These are phyloP conservation scores for Coniosporium tulheliwenetii DNA, from an alignment of 2,329 filamentous ascomycete species.

Conservation along the genomic window DNA sequence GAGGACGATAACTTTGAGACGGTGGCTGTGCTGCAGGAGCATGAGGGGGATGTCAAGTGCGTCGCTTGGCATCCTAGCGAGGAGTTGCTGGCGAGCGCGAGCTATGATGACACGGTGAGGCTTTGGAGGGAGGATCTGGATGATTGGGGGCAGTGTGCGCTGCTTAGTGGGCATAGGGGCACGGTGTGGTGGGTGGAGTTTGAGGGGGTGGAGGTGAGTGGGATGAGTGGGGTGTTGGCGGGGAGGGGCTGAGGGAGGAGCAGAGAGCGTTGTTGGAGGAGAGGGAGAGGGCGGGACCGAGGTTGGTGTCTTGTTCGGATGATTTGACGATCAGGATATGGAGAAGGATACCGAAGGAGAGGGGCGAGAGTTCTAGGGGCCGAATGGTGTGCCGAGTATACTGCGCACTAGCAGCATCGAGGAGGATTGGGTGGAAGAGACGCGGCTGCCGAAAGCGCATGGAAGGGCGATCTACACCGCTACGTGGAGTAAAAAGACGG, in stretches of 20 bases:
- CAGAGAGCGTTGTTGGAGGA: constrained; percentile 18
- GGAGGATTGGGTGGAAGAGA: constrained; percentile 73
- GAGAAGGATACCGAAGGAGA: constrained; percentile 45
- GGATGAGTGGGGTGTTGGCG: neutral
- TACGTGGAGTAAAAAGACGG: constrained; percentile 64
- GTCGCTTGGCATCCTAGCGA: constrained; percentile 78
- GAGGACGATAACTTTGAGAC: constrained; percentile 95
- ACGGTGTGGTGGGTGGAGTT: constrained; percentile 84
- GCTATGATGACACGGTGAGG: constrained; percentile 83
- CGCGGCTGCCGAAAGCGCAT: constrained; percentile 59
- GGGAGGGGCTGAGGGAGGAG: constrained; percentile 14
- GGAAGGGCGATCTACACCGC: constrained; percentile 72
- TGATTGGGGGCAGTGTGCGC: constrained; percentile 82
- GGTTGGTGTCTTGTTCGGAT: constrained; percentile 73
- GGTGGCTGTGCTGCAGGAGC: constrained; percentile 83
- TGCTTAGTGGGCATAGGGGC: constrained; percentile 63
- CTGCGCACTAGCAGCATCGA: constrained; percentile 57
- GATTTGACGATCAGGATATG: constrained; percentile 70
- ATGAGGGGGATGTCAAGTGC: constrained; percentile 88
- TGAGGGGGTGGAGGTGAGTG: constrained; percentile 27
- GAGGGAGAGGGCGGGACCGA: constrained; percentile 28
- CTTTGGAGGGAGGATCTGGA: constrained; percentile 84
- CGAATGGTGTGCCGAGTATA: constrained; percentile 60
- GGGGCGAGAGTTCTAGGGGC: constrained; percentile 23
- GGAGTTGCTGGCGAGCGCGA: constrained; percentile 71